These are phyloP conservation scores for Pseudoperonospora humuli DNA, from an alignment of 352 stramenopile genomes.

Conservation along the genomic window DNA sequence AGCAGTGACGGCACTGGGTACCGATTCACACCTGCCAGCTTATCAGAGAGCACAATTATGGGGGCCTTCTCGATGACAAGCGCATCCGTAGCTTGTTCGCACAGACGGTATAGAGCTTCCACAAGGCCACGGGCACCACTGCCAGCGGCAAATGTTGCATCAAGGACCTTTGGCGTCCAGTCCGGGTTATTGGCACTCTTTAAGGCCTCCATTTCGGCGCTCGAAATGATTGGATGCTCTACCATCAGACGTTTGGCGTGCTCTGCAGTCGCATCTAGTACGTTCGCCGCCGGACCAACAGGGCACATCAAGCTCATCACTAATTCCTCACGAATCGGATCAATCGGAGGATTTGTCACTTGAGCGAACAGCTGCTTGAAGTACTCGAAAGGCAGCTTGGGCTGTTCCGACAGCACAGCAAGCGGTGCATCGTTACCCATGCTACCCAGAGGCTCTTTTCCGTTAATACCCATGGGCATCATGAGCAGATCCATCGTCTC, in stretches of 20 bases:
- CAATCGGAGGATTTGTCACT: conserved; percentile 96
- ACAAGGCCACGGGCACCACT: conserved; percentile 55
- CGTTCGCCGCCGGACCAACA: conserved; percentile 92
- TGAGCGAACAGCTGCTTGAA: conserved; percentile 96
- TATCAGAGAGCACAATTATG: conserved; percentile 91
- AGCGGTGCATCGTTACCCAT: conserved; percentile 95
- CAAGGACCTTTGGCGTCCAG: conserved; percentile 50
- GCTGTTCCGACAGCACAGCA: conserved; percentile 89
- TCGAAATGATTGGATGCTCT: conserved; percentile 90
- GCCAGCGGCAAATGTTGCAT: conserved; percentile 58
- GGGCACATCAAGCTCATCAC: conserved; percentile 96
- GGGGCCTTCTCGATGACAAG: conserved; percentile 70
- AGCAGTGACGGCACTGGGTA: conserved; percentile 93
- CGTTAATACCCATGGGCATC: conserved; percentile 90
- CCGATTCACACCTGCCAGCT: conserved; percentile 75
- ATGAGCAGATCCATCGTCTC: conserved; percentile 95
- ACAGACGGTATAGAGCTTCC: conserved; percentile 89
- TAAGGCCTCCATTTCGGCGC: conserved; percentile 89
- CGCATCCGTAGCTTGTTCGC: conserved; percentile 88
- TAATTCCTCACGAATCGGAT: conserved; percentile 95
- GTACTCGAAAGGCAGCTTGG: conserved; percentile 94
- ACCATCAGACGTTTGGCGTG: conserved; percentile 86
- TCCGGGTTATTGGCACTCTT: conserved; percentile 68
- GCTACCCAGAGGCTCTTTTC: conserved; percentile 91
- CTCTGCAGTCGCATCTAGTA: conserved; percentile 80